Evolutionary conservation across 129 eudicot species (phyloP).

Genomic region (Tanacetum coccineum): DNA sequence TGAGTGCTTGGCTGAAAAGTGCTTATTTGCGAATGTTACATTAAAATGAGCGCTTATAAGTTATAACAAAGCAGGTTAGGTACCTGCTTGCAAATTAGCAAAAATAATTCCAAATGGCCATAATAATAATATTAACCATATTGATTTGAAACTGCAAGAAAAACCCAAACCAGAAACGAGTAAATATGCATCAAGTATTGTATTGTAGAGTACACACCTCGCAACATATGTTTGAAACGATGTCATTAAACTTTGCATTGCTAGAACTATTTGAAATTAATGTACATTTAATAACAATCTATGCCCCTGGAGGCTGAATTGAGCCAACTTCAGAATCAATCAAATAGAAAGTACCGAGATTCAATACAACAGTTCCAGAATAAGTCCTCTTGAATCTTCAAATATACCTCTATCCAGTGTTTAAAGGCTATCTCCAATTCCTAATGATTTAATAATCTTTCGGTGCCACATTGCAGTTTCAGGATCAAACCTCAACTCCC

Average conservation of each 20-base stretch:
- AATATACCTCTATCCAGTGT: background rate
- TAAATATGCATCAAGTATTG: slow-evolving; percentile 19
- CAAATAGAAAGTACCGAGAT: slow-evolving; percentile 1
- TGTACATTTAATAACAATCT: slow-evolving; percentile 7
- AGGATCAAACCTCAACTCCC: slow-evolving; percentile 83
- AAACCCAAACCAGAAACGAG: slow-evolving; percentile 17
- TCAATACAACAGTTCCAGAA: slow-evolving; percentile 13
- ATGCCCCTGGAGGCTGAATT: slow-evolving; percentile 12
- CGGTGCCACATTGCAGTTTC: slow-evolving; percentile 76
- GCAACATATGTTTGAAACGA: no score
- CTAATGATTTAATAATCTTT: slow-evolving; percentile 54
- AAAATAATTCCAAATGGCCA: background rate
- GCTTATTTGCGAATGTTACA: no score
- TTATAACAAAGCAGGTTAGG: no score
- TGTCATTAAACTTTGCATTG: slow-evolving; percentile 8
- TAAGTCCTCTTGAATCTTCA: slow-evolving; percentile 9
- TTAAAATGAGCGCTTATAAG: no score
- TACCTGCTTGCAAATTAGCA: no score
- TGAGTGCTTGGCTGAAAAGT: no score
- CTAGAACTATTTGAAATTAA: background rate
- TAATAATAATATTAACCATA: background rate
- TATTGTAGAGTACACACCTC: background rate
- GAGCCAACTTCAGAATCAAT: slow-evolving; percentile 18
- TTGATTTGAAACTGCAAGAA: slow-evolving; percentile 5
- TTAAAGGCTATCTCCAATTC: slow-evolving; percentile 16